These are phyloP conservation scores for Syzygium syzygioides DNA, from an alignment of 441 rosid genomes.

Conservation along the genomic window DNA sequence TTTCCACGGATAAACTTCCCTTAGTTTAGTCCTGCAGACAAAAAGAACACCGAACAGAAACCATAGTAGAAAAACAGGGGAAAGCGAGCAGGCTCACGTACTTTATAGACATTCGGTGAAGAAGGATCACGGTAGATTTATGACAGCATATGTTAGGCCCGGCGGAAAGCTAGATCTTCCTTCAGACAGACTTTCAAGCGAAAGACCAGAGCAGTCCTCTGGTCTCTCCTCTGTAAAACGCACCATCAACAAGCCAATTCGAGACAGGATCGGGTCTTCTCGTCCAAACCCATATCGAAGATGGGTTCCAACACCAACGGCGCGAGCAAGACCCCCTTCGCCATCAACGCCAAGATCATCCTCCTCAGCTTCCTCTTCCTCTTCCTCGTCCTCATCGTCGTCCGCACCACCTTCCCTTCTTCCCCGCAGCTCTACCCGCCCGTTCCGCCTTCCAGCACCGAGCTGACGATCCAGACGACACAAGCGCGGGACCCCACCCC, in stretches of 20 bases:
- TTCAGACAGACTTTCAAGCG: not conserved
- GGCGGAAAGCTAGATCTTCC: not conserved
- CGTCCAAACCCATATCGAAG: not conserved
- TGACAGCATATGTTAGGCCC: not conserved
- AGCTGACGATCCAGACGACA: not conserved
- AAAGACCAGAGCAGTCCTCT: not conserved
- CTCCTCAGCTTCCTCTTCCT: constrained; percentile 42
- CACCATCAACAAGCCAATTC: not conserved
- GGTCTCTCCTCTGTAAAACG: not conserved
- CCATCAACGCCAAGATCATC: constrained; percentile 50
- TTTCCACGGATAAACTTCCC: not conserved
- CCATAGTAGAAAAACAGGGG: not conserved
- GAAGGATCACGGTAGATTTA: not conserved
- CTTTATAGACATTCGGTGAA: not conserved
- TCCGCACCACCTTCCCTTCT: constrained; percentile 35
- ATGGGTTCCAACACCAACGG: constrained; percentile 29
- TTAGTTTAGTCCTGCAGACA: not conserved
- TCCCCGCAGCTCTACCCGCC: constrained; percentile 22
- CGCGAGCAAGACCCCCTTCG: constrained; percentile 20
- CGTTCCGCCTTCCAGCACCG: not conserved
- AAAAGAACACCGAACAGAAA: not conserved
- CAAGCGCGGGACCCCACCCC: not conserved
- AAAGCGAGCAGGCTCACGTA: not conserved
- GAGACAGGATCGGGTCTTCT: not conserved
- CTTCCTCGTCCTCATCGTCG: constrained; percentile 33